These are phyloP conservation scores for Alternaria rosae DNA, from an alignment of 2,329 filamentous ascomycete genomes.

Conservation along the genomic window DNA sequence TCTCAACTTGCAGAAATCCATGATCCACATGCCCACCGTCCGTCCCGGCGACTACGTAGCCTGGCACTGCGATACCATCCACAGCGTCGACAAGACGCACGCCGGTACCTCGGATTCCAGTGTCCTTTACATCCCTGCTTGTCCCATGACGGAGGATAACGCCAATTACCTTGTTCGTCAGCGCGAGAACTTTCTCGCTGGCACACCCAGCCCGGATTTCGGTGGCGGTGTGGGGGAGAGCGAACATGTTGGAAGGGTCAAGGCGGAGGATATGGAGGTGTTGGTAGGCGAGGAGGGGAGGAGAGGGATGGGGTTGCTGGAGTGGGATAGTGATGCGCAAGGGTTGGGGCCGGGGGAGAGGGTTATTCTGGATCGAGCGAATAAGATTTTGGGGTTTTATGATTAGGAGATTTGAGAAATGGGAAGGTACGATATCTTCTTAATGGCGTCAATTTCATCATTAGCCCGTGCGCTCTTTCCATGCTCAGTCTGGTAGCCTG, in stretches of 20 bases:
- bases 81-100: slow-evolving; percentile 84
- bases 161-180: slow-evolving; percentile 75
- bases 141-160: slow-evolving; percentile 78
- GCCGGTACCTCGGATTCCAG: slow-evolving; percentile 75
- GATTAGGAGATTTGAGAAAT: too few relatives aligned
- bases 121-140: slow-evolving; percentile 89
- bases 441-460: too few relatives aligned
- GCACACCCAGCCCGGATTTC: slow-evolving; percentile 60
- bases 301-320: slow-evolving; percentile 62
- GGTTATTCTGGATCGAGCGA: slow-evolving; percentile 60
- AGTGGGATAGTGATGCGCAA: slow-evolving; percentile 58
- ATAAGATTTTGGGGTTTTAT: slow-evolving; percentile 62
- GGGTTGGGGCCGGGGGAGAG: slow-evolving; percentile 61
- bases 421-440: too few relatives aligned
- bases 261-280: slow-evolving; percentile 48
- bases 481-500: too few relatives aligned
- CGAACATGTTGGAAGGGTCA: slow-evolving; percentile 54
- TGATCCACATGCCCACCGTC: slow-evolving; percentile 75
- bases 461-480: too few relatives aligned
- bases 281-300: slow-evolving; percentile 58
- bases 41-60: slow-evolving; percentile 77
- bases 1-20: slow-evolving; percentile 69
- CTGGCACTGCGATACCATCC: slow-evolving; percentile 83
- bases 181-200: slow-evolving; percentile 72
- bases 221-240: slow-evolving; percentile 70